phyloP scores from a whole-genome alignment of 2,329 filamentous ascomycete species.

The Chalaropsis ovoidea region DNA sequence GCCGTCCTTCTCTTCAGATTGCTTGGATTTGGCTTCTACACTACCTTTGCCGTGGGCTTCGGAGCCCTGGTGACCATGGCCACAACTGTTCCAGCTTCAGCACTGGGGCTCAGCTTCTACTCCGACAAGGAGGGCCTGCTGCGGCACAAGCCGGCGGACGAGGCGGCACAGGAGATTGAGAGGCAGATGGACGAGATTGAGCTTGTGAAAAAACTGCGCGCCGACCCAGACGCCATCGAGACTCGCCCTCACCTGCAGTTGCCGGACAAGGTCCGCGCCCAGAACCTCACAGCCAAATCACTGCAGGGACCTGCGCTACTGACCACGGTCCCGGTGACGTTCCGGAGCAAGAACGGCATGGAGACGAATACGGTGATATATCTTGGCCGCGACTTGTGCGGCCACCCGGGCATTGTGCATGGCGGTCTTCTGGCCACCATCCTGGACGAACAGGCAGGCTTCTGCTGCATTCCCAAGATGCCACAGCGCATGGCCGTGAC shows the following conservation, averaged over 20 bases:
- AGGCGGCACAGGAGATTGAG: conserved; percentile 52
- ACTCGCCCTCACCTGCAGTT: conserved; percentile 82
- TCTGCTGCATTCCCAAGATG: conserved; percentile 79
- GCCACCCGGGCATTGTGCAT: conserved; percentile 83
- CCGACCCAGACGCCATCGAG: conserved; percentile 57
- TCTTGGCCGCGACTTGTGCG: conserved; percentile 68
- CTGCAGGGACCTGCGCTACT: conserved; percentile 66
- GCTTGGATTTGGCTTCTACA: conserved; percentile 19
- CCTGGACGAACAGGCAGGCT: conserved; percentile 77
- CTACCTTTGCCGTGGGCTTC: conserved; percentile 18
- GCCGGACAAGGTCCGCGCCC: conserved; percentile 54
- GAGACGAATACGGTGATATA: conserved; percentile 59
- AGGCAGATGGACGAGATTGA: conserved; percentile 65
- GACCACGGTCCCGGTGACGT: conserved; percentile 69
- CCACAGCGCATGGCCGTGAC: conserved; percentile 81
- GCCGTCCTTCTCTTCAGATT: conserved; percentile 15
- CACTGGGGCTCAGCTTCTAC: conserved; percentile 31
- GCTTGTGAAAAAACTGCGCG: conserved; percentile 58
- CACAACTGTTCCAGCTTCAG: conserved; percentile 24
- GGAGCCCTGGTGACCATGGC: conserved; percentile 22
- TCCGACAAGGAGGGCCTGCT: conserved; percentile 61
- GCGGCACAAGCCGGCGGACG: conserved; percentile 51
- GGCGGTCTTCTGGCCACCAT: conserved; percentile 83
- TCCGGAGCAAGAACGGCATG: conserved; percentile 60
- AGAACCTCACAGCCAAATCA: conserved; percentile 74